Percentiles rank a stretch among this genome's conserved stretches.
Conservation (phyloP, 2,329 filamentous ascomycete species). For the Didymella segeticola region DNA sequence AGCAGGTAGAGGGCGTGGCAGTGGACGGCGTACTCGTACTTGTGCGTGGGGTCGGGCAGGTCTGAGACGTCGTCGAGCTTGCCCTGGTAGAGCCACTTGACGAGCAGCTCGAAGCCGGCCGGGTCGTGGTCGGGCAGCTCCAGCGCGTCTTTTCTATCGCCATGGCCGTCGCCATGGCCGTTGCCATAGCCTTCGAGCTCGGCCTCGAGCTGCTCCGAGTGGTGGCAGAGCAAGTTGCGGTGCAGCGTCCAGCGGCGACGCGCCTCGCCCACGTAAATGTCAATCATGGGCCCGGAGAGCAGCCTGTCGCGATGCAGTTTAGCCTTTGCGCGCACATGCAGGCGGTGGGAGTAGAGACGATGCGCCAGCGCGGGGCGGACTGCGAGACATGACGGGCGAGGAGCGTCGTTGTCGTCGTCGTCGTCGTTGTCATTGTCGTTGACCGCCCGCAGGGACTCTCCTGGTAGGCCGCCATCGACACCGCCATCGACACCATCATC, state of each 20-base stretch:
- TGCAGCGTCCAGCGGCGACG: slow-evolving; percentile 60
- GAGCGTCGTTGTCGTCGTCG: slow-evolving; percentile 12
- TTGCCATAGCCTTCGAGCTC: slow-evolving; percentile 50
- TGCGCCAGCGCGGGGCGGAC: slow-evolving; percentile 44
- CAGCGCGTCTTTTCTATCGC: slow-evolving; percentile 48
- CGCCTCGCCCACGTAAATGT: slow-evolving; percentile 58
- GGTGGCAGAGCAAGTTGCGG: slow-evolving; percentile 60
- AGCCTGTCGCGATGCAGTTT: slow-evolving; percentile 58
- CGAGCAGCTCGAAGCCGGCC: slow-evolving; percentile 60
- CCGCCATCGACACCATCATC: too few relatives aligned
- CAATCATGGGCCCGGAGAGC: slow-evolving; percentile 59
- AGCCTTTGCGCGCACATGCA: slow-evolving; percentile 52
- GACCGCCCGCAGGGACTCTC: slow-evolving; percentile 8
- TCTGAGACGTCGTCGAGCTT: slow-evolving; percentile 58
- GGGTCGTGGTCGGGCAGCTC: slow-evolving; percentile 60
- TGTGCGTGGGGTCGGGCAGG: slow-evolving; percentile 53
- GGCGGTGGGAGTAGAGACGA: slow-evolving; percentile 47
- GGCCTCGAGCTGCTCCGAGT: slow-evolving; percentile 55
- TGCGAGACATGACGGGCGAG: slow-evolving; percentile 29
- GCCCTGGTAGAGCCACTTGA: slow-evolving; percentile 65
- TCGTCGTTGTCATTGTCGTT: slow-evolving; percentile 16
- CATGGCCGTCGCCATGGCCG: slow-evolving; percentile 40
- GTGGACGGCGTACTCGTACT: slow-evolving; percentile 62
- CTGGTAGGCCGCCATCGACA: background rate
- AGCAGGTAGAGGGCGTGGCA: slow-evolving; percentile 62